These are phyloP conservation scores for Nicotiana otophora DNA, from an alignment of 257 asterid species.

Conservation along the genomic window DNA sequence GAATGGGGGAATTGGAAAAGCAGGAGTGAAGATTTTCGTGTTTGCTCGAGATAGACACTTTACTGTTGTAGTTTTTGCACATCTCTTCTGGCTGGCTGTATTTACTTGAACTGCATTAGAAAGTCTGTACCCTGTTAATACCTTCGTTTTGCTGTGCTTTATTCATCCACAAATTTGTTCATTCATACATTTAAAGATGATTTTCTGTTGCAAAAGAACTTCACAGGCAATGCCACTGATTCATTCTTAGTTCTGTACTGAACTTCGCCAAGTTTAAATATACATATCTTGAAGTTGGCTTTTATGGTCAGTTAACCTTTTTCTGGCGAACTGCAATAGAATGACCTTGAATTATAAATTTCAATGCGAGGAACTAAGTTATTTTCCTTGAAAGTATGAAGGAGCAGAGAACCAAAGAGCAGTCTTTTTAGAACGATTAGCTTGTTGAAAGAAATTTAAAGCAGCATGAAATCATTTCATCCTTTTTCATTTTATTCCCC, in stretches of 20 bases:
- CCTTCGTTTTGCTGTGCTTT: not conserved
- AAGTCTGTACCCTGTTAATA: not conserved
- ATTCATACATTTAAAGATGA: not conserved
- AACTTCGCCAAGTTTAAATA: not conserved
- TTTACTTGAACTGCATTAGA: not conserved
- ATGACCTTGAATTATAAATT: too few species aligned
- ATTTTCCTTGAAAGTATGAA: too few species aligned
- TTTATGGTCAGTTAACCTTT: too few species aligned
- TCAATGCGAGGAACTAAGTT: too few species aligned
- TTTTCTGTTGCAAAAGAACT: not conserved
- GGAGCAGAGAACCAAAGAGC: too few species aligned
- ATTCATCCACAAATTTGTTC: not conserved
- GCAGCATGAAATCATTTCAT: not conserved
- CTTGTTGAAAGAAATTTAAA: not conserved
- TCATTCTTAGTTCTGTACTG: not conserved
- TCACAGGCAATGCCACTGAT: not conserved
- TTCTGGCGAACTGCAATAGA: too few species aligned
- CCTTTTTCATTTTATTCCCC: too few species aligned
- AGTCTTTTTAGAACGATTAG: not conserved
- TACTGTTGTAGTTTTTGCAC: not conserved
- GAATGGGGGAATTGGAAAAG: slow-evolving; percentile 95
- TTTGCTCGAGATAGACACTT: not conserved
- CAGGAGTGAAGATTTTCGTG: slow-evolving; percentile 36
- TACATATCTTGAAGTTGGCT: too few species aligned
- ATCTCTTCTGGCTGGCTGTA: not conserved